Evolutionary conservation across 371 early-diverging fungal species (phyloP).

Genomic region (Ordospora colligata): DNA sequence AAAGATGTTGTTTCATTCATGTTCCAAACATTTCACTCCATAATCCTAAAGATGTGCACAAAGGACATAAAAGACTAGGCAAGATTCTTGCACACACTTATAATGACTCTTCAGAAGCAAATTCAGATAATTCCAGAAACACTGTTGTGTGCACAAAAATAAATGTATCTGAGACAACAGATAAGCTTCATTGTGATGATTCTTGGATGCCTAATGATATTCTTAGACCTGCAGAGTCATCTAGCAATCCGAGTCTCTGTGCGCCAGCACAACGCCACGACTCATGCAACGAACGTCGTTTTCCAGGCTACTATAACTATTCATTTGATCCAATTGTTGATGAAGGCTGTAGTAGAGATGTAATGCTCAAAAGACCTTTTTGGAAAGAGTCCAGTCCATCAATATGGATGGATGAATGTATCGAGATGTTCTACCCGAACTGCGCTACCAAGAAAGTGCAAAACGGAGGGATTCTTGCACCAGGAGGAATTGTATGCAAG

Average conservation of each 20-base stretch:
- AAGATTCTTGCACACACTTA: background rate
- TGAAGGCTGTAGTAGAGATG: background rate
- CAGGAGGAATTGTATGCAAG: background rate
- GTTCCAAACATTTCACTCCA: constrained; percentile 22
- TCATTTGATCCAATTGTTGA: background rate
- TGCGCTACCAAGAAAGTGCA: background rate
- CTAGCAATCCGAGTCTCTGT: no score
- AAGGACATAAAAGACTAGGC: background rate
- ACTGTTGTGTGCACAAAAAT: background rate
- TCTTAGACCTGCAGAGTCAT: no score
- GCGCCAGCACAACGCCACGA: background rate
- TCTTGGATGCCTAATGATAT: background rate
- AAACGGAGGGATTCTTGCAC: background rate
- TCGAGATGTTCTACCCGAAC: background rate
- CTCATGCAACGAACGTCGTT: background rate
- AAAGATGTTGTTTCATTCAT: constrained; percentile 68
- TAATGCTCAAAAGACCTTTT: background rate
- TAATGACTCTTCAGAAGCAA: no score
- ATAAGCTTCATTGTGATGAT: background rate
- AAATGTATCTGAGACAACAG: background rate
- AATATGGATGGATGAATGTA: background rate
- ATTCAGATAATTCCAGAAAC: background rate
- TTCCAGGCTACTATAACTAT: background rate
- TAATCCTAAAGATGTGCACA: background rate
- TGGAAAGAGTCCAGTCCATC: background rate